Percentiles rank a stretch among this genome's conserved stretches.
These are phyloP conservation scores for Leucocoprinus leucothites DNA, from an alignment of 768 basidiomycete species.

Conservation along the genomic window DNA sequence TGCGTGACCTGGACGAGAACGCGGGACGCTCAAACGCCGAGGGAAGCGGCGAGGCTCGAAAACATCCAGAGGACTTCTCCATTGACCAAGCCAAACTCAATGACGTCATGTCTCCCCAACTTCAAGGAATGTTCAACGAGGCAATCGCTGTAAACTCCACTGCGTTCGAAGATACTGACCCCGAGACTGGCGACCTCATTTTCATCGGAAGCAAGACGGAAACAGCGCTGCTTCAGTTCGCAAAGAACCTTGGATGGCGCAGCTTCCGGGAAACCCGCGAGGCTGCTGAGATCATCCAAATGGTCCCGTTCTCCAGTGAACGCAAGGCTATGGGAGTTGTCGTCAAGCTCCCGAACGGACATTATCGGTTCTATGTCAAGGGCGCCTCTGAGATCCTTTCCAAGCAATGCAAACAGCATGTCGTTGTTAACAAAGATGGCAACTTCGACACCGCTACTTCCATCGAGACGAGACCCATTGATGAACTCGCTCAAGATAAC, in stretches of 20 bases:
- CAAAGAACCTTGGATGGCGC: constrained; percentile 75
- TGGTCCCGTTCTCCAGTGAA: constrained; percentile 92
- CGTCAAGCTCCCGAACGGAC: constrained; percentile 51
- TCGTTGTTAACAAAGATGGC: constrained; percentile 54
- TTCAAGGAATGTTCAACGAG: constrained; percentile 72
- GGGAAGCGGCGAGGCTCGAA: constrained; percentile 37
- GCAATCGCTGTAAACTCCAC: constrained; percentile 92
- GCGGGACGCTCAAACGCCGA: constrained; percentile 68
- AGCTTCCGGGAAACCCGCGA: constrained; percentile 69
- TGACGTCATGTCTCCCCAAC: constrained; percentile 52
- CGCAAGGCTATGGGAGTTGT: constrained; percentile 96
- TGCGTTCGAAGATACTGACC: constrained; percentile 82
- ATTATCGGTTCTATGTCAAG: constrained; percentile 77
- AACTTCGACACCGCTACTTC: constrained; percentile 18
- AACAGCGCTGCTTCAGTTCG: constrained; percentile 84
- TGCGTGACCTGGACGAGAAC: constrained; percentile 72
- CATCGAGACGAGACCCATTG: constrained; percentile 61
- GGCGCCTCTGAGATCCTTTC: constrained; percentile 93
- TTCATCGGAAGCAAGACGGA: constrained; percentile 97
- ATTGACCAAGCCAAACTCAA: constrained; percentile 77
- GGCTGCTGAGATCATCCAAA: constrained; percentile 61
- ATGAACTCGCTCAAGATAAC: constrained; percentile 69
- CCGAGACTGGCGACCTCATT: constrained; percentile 50
- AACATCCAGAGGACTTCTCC: constrained; percentile 74
- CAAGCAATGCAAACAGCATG: constrained; percentile 68